Evolutionary conservation across 192 early-diverging fungal genomes (phyloP).

Genomic region (Mortierella antarctica): DNA sequence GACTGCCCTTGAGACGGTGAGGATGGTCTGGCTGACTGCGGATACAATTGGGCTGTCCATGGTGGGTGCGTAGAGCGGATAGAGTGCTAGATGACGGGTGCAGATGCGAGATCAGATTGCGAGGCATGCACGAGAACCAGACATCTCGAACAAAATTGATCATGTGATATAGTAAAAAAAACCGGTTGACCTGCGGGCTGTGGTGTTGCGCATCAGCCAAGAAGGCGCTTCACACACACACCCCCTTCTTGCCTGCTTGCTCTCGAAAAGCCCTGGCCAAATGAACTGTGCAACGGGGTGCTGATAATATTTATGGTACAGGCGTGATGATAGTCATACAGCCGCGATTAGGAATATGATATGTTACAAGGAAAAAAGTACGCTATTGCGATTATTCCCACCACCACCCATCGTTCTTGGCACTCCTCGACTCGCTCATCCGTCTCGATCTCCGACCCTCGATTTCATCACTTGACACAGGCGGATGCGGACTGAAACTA

Average conservation of each 20-base stretch:
- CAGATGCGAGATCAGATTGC: background rate
- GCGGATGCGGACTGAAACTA: too few species aligned
- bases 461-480: too few species aligned
- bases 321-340: too few species aligned
- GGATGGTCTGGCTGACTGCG: conserved; percentile 59
- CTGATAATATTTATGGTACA: too few species aligned
- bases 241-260: too few species aligned
- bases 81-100: background rate
- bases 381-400: conserved; percentile 6
- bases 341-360: background rate
- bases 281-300: too few species aligned
- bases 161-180: too few species aligned
- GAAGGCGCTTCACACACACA: too few species aligned
- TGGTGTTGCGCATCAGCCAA: too few species aligned
- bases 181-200: too few species aligned
- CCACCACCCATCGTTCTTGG: conserved; percentile 22
- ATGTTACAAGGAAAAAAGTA: background rate
- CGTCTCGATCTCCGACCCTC: background rate
- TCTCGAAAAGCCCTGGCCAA: too few species aligned
- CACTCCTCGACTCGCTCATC: background rate
- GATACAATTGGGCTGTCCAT: conserved; percentile 55
- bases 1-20: conserved; percentile 48
- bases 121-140: background rate
- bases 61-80: background rate
- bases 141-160: too few species aligned